Percentiles rank a stretch among this genome's conserved stretches.
phyloP scores from a whole-genome alignment of 164 flowering plant genomes.

The Akebia trifoliata region DNA sequence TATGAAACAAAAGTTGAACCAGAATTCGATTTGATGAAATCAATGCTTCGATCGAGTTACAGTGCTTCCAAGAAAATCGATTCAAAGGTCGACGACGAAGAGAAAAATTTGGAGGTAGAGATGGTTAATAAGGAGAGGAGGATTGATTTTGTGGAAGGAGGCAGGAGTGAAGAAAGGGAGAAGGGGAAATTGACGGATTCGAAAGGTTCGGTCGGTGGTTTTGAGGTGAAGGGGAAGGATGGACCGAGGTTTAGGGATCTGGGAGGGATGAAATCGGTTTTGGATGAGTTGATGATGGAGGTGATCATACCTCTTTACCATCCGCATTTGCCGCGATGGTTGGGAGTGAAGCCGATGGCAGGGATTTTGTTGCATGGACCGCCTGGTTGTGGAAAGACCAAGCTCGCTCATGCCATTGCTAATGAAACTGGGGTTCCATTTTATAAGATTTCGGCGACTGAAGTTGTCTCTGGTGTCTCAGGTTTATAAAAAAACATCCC shows the following conservation, averaged over 20 bases:
- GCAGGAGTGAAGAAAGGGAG: slow-evolving; percentile 2
- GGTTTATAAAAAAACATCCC: no score
- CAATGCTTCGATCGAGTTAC: slow-evolving; percentile 42
- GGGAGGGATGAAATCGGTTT: slow-evolving; percentile 62
- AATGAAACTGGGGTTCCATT: slow-evolving; percentile 88
- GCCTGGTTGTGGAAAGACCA: slow-evolving; percentile 97
- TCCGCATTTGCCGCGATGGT: slow-evolving; percentile 48
- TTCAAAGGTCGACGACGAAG: slow-evolving; percentile 14
- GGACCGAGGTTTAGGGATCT: slow-evolving; percentile 78
- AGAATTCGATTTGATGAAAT: slow-evolving; percentile 62
- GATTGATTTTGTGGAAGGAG: slow-evolving; percentile 17
- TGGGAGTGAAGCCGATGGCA: slow-evolving; percentile 69
- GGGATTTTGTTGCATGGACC: slow-evolving; percentile 91
- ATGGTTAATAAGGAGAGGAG: no score
- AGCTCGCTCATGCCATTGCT: slow-evolving; percentile 90
- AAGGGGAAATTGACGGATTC: slow-evolving; percentile 8
- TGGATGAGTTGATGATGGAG: slow-evolving; percentile 74
- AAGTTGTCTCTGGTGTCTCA: slow-evolving; percentile 89
- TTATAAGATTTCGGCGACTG: slow-evolving; percentile 82
- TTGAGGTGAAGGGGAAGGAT: slow-evolving; percentile 24
- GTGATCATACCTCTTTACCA: slow-evolving; percentile 67
- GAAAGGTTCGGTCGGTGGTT: slow-evolving; percentile 8
- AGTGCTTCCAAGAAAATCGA: slow-evolving; percentile 2
- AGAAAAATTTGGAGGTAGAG: slow-evolving; percentile 55
- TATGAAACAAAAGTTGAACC: slow-evolving; percentile 49